phyloP scores from a whole-genome alignment of 2,329 filamentous ascomycete species.

The Aureobasidium zeae region DNA sequence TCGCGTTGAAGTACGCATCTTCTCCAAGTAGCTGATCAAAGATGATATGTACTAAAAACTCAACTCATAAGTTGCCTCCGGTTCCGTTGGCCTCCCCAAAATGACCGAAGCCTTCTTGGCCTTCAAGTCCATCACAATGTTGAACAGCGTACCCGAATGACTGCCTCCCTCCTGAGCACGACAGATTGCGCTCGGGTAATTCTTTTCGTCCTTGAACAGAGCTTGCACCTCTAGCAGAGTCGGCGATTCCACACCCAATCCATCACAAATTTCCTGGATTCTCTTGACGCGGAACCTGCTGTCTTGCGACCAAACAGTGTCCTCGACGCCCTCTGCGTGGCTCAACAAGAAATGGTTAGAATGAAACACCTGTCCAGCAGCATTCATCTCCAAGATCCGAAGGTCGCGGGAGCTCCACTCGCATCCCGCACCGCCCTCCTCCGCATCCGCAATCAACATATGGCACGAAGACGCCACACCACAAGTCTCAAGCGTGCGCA shows the following conservation, averaged over 20 bases:
- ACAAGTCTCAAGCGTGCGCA: slow-evolving; percentile 34
- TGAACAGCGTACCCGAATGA: slow-evolving; percentile 29
- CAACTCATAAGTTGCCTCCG: slow-evolving; percentile 24
- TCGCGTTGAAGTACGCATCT: no score
- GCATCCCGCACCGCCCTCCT: slow-evolving; percentile 37
- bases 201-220: slow-evolving; percentile 36
- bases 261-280: slow-evolving; percentile 28
- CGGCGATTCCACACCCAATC: slow-evolving; percentile 14
- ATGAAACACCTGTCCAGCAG: slow-evolving; percentile 31
- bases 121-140: slow-evolving; percentile 32
- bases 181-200: slow-evolving; percentile 32
- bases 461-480: slow-evolving; percentile 47
- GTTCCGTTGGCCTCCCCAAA: slow-evolving; percentile 27
- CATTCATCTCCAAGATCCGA: slow-evolving; percentile 28
- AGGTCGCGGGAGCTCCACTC: slow-evolving; percentile 37
- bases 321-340: slow-evolving; percentile 31
- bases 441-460: slow-evolving; percentile 44
- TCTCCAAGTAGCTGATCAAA: neutral
- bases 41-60: slow-evolving; percentile 15
- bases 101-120: slow-evolving; percentile 24
- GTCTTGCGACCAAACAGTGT: slow-evolving; percentile 37
- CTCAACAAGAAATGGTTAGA: slow-evolving; percentile 36
- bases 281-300: slow-evolving; percentile 30
- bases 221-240: slow-evolving; percentile 19
- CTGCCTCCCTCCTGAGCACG: slow-evolving; percentile 22